A percentile compares a stretch with the other conserved stretches of the same genome.
Evolutionary conservation across 75 land plant species (phyloP).

Genomic region (Selaginella moellendorffii): DNA sequence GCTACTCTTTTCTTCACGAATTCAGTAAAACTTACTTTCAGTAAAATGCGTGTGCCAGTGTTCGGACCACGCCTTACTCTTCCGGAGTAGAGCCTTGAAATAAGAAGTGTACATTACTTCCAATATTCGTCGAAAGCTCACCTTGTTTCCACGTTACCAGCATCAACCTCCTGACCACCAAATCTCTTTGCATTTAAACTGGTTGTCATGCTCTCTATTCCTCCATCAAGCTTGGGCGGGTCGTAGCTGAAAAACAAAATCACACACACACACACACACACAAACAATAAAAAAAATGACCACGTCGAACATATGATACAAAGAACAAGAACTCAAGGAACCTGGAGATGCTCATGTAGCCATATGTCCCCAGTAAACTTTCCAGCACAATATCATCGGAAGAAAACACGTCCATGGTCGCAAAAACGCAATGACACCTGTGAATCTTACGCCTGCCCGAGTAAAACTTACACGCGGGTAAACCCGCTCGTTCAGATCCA

Average conservation of each 20-base stretch:
- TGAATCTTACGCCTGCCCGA: not conserved
- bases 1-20: too few species aligned
- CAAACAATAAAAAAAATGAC: too few species aligned
- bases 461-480: too few species aligned
- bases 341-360: slow-evolving; percentile 95
- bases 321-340: too few species aligned
- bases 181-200: not conserved
- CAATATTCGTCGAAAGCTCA: too few species aligned
- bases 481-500: not conserved
- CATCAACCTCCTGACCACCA: not conserved
- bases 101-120: too few species aligned
- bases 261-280: not conserved
- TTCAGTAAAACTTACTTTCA: not conserved
- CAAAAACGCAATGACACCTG: slow-evolving; percentile 6
- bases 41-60: not conserved
- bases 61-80: not conserved
- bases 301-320: too few species aligned
- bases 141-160: not conserved
- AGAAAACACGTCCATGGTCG: slow-evolving; percentile 14
- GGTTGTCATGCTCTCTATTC: not conserved
- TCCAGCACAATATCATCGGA: slow-evolving; percentile 68
- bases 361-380: slow-evolving; percentile 55
- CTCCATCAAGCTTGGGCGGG: not conserved
- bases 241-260: not conserved
- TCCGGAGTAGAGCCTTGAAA: not conserved